Evolutionary conservation across 2,329 filamentous ascomycete genomes (phyloP).

Genomic region (Aspergillus sp.): DNA sequence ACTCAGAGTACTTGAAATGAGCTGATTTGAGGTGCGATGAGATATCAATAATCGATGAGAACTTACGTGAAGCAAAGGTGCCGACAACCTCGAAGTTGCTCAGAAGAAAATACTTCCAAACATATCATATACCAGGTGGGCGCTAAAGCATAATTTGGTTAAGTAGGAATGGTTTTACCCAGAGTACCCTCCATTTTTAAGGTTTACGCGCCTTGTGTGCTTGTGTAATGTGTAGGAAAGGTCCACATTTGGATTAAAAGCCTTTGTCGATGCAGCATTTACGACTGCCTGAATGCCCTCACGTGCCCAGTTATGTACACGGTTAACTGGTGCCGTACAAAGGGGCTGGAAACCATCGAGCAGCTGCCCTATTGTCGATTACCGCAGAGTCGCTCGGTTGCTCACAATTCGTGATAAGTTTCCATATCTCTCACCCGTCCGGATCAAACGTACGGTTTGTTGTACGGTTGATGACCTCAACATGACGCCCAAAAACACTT

Average conservation of each 20-base stretch:
- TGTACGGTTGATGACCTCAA: neutral
- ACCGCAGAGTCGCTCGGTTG: neutral
- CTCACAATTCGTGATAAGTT: neutral
- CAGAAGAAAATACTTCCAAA: too few species aligned
- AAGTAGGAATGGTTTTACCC: too few species aligned
- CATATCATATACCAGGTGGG: too few species aligned
- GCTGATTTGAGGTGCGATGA: too few species aligned
- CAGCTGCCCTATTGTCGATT: neutral
- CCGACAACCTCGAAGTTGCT: too few species aligned
- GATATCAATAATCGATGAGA: too few species aligned
- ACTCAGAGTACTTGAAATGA: too few species aligned
- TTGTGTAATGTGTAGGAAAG: neutral
- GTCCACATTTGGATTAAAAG: neutral
- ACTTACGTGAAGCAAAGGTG: too few species aligned
- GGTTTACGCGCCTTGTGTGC: neutral
- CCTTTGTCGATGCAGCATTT: neutral
- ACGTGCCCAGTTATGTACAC: neutral
- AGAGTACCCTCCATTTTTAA: too few species aligned
- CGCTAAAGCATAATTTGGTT: too few species aligned
- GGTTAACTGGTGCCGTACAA: neutral
- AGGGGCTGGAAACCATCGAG: neutral
- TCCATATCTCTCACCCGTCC: neutral
- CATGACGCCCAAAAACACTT: neutral
- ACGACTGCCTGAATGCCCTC: neutral
- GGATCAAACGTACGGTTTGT: neutral